Evolutionary conservation across 805 yeast genomes (phyloP).

Genomic region (Kluyveromyces aestuarii): DNA sequence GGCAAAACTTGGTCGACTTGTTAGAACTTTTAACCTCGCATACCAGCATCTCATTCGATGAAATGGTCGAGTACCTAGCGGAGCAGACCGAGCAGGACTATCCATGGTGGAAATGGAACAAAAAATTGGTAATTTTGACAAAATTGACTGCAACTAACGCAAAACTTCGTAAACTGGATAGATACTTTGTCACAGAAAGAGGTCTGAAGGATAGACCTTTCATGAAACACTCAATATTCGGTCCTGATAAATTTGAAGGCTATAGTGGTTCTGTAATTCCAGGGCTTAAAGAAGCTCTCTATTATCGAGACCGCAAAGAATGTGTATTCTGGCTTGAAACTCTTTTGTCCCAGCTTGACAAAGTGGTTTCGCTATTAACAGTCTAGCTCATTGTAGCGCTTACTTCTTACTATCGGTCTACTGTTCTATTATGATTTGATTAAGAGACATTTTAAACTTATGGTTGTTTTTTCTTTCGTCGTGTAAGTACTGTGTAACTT

Average conservation of each 20-base stretch:
- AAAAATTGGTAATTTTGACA: conserved; percentile 51
- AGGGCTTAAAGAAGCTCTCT: conserved; percentile 48
- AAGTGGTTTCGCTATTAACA: conserved; percentile 1
- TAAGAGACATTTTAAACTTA: too few relatives aligned
- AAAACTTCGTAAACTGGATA: conserved; percentile 46
- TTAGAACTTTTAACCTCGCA: conserved; percentile 6
- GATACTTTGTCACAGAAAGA: conserved; percentile 38
- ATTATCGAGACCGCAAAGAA: conserved; percentile 36
- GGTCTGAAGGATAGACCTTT: conserved; percentile 45
- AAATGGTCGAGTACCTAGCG: conserved; percentile 38
- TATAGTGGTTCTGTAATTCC: conserved; percentile 47
- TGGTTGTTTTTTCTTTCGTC: not conserved
- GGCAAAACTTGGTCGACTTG: conserved; percentile 5
- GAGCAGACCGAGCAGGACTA: conserved; percentile 49
- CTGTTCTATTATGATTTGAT: too few relatives aligned
- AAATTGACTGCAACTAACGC: conserved; percentile 46
- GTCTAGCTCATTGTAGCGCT: not conserved
- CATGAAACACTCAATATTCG: conserved; percentile 57
- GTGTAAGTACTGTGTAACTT: not conserved
- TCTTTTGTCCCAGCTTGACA: conserved; percentile 12
- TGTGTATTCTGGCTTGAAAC: conserved; percentile 38
- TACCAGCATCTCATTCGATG: conserved; percentile 28
- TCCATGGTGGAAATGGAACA: conserved; percentile 65
- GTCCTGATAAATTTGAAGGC: conserved; percentile 48
- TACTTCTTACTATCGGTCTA: not conserved